Evolutionary conservation across 805 yeast species (phyloP).

Genomic region (Candida dajiaensis): DNA sequence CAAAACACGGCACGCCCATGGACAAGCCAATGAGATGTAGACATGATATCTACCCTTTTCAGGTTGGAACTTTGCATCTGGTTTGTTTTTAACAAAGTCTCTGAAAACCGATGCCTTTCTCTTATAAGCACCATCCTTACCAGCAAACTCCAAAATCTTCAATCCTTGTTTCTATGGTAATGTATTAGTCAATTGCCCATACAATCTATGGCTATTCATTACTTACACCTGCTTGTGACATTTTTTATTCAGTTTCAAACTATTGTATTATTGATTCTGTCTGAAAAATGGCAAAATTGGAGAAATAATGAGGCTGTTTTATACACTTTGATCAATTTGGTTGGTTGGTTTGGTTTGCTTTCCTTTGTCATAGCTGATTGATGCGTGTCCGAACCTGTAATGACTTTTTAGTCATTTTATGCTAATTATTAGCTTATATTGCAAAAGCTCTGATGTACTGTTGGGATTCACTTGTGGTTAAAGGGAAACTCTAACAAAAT

Average conservation of each 20-base stretch:
- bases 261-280: too few species aligned
- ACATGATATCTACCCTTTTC: slow-evolving; percentile 81
- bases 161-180: slow-evolving; percentile 18
- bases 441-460: too few species aligned
- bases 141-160: slow-evolving; percentile 44
- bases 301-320: not conserved
- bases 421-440: too few species aligned
- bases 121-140: slow-evolving; percentile 48
- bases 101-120: slow-evolving; percentile 56
- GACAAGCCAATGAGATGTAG: slow-evolving; percentile 86
- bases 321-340: not conserved
- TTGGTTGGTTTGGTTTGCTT: too few species aligned
- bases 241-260: not conserved
- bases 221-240: slow-evolving; percentile 12
- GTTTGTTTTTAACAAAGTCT: slow-evolving; percentile 48
- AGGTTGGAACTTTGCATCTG: slow-evolving; percentile 62
- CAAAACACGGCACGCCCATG: slow-evolving; percentile 89
- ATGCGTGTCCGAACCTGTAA: not conserved
- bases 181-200: slow-evolving; percentile 4
- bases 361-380: not conserved
- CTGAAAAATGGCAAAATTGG: too few species aligned
- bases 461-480: too few species aligned
- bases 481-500: too few species aligned
- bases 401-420: too few species aligned
- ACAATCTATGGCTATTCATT: not conserved